These are phyloP conservation scores for Eucalyptus virginea DNA, from an alignment of 345 rosid species.

Conservation along the genomic window DNA sequence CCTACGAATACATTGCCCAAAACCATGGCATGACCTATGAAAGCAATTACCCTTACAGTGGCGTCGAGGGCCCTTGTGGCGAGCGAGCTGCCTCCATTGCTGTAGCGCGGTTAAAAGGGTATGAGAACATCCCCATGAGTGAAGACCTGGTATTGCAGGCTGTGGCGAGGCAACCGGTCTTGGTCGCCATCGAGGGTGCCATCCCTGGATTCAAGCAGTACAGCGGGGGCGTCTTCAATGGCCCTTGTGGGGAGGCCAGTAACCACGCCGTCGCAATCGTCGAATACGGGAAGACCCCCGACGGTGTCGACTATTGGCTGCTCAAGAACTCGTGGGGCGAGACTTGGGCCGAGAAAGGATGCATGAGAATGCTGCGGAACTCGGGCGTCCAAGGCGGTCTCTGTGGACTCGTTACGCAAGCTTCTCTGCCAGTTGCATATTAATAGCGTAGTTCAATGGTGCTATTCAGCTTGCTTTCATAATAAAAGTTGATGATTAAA, in stretches of 20 bases:
- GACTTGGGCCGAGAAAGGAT: conserved; percentile 38
- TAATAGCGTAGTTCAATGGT: neutral
- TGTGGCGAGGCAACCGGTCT: conserved; percentile 50
- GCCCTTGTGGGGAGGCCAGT: conserved; percentile 1
- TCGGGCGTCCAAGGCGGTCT: conserved; percentile 10
- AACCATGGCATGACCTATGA: conserved; percentile 18
- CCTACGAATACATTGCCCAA: conserved; percentile 8
- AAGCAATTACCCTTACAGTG: conserved; percentile 8
- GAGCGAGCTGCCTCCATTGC: neutral
- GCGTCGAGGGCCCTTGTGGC: conserved; percentile 6
- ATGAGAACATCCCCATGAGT: conserved; percentile 26
- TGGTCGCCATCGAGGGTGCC: conserved; percentile 18
- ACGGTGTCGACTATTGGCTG: conserved; percentile 26
- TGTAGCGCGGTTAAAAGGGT: conserved; percentile 13
- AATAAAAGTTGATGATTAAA: too few relatives aligned
- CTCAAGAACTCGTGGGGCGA: conserved; percentile 49
- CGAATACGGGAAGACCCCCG: conserved; percentile 25
- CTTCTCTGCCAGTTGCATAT: conserved; percentile 15
- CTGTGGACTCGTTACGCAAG: conserved; percentile 29
- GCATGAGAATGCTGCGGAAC: conserved; percentile 31
- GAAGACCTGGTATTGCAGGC: conserved; percentile 35
- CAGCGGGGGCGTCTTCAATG: conserved; percentile 14
- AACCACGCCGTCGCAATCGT: conserved; percentile 32
- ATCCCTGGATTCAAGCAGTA: conserved; percentile 10
- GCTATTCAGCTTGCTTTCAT: too few relatives aligned